A percentile compares a stretch with the other conserved stretches of the same genome.
Conservation (phyloP, 441 rosid genomes). For the Adansonia rubrostipa region DNA sequence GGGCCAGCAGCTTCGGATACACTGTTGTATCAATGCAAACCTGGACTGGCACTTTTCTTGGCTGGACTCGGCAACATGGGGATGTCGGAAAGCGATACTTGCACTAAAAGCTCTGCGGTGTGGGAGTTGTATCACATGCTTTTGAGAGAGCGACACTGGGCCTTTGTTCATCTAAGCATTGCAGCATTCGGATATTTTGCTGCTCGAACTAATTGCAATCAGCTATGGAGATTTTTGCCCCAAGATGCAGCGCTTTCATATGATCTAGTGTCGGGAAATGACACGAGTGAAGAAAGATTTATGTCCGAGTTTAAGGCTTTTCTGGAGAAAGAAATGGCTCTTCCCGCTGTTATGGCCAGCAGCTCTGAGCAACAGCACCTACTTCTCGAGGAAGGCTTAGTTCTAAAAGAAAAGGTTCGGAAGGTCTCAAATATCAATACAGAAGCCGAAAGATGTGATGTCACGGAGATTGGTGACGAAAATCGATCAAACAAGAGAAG, state of each 20-base stretch:
- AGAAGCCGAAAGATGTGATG: conserved; percentile 35
- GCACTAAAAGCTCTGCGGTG: conserved; percentile 63
- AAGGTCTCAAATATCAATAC: conserved; percentile 34
- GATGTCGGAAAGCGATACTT: conserved; percentile 66
- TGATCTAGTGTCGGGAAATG: conserved; percentile 58
- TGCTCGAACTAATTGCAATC: conserved; percentile 72
- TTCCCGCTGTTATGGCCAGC: conserved; percentile 44
- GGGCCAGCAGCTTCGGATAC: conserved; percentile 46
- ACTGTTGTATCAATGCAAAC: conserved; percentile 53
- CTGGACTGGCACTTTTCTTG: conserved; percentile 70
- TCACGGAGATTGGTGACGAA: conserved; percentile 41
- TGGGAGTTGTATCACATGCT: conserved; percentile 82
- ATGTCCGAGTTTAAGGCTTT: conserved; percentile 77
- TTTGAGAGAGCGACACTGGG: conserved; percentile 81
- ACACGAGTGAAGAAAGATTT: conserved; percentile 64
- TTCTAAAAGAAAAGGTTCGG: conserved; percentile 49
- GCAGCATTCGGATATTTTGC: conserved; percentile 84
- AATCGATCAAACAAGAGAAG: conserved; percentile 64
- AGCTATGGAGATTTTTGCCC: conserved; percentile 89
- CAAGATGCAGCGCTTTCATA: conserved; percentile 81
- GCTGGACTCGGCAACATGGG: conserved; percentile 67
- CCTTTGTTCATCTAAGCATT: conserved; percentile 67
- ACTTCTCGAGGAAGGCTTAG: conserved; percentile 61
- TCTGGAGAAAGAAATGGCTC: conserved; percentile 77
- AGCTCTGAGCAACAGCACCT: conserved; percentile 53